Base-by-base conservation (phyloP, 371 early-diverging fungal genomes). In the Haplosporangium sp. region DNA sequence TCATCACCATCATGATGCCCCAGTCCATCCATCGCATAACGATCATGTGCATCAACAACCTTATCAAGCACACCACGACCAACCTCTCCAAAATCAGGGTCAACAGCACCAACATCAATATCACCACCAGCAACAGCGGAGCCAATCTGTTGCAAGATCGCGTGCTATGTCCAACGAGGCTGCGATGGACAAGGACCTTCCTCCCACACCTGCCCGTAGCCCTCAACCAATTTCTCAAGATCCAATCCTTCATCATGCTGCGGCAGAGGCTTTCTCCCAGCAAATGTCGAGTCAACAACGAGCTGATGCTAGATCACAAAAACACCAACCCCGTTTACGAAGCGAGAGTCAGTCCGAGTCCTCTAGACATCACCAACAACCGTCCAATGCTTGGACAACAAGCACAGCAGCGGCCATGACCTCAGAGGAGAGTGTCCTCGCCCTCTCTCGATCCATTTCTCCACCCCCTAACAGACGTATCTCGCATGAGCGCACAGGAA, bases 291-390 rank as follows among this genome's bases (percentile, higher is more conserved):
- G 29, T 10, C 53, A 48, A 11, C 57, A 64, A 23, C 59, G 37
- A 20, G 14, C 38, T 20, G 62, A 69, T 0, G 12, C 45, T n/a
- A 59, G 55, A 42, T 29, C 59, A 40, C 66, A 72, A 18, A 10
- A 45, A 0, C 73, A 61, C n/a, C 58, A 57, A 20, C 59, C 59
- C 0, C 73, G 73, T 20, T 51, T 58, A 18, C 47, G 70, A 37
- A 75, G 76, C 23, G 76, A 63, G 18, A 75, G 70, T 51, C 53
- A 61, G 2, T 40, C 76, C 6, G 76, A 70, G 59, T 13, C 52
- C 29, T 55, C 57, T 12, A 50, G 62, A 52, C 57, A 63, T 1
- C 72, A 56, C 7, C 59, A 18, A 1, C 55, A 59, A 1, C 64
- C 41, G 14, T 36, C 46, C 55, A 47, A 20, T 3, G 57, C 46